Percentiles rank a stretch among this genome's conserved stretches.
Conservation (phyloP, 164 flowering plant genomes). For the Kalanchoe fedtschenkoi region DNA sequence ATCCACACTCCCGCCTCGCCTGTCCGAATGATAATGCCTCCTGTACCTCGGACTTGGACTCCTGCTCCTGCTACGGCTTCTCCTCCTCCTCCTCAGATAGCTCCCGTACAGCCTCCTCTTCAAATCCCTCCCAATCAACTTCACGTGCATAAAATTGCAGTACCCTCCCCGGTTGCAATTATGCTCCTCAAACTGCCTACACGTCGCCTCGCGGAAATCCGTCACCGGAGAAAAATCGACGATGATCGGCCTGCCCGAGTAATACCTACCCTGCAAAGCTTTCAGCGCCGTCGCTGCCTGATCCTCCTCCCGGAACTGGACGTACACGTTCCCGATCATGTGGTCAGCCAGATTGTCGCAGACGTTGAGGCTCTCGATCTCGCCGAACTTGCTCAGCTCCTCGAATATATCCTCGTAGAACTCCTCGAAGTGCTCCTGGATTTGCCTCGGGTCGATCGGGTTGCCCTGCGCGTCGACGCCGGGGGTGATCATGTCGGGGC, state of each 20-base stretch:
- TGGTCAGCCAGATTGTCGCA: conserved; percentile 13
- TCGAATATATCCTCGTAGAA: conserved; percentile 11
- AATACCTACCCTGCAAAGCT: conserved; percentile 9
- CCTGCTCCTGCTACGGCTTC: conserved; percentile 1
- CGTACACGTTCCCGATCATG: conserved; percentile 11
- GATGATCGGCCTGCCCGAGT: conserved; percentile 3
- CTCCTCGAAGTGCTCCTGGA: conserved; percentile 11
- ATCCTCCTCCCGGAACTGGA: conserved; percentile 9
- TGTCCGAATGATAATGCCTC: background rate
- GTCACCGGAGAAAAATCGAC: conserved; percentile 10
- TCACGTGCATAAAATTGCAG: conserved; percentile 10
- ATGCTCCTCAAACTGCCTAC: conserved; percentile 6
- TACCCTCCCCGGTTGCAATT: conserved; percentile 9
- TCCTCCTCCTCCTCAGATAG: background rate
- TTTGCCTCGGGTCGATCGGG: conserved; percentile 4
- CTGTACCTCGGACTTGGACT: background rate
- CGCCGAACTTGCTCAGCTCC: conserved; percentile 8
- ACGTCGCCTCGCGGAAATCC: conserved; percentile 9
- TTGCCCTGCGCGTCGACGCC: conserved; percentile 11
- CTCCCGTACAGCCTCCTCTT: conserved; percentile 5
- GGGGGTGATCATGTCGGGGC: conserved; percentile 12
- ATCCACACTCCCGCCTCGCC: background rate
- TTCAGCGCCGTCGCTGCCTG: conserved; percentile 4
- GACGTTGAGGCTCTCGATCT: conserved; percentile 8
- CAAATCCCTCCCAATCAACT: conserved; percentile 7